Evolutionary conservation across 192 early-diverging fungal genomes (phyloP).

Genomic region (Backusella psychrophila): DNA sequence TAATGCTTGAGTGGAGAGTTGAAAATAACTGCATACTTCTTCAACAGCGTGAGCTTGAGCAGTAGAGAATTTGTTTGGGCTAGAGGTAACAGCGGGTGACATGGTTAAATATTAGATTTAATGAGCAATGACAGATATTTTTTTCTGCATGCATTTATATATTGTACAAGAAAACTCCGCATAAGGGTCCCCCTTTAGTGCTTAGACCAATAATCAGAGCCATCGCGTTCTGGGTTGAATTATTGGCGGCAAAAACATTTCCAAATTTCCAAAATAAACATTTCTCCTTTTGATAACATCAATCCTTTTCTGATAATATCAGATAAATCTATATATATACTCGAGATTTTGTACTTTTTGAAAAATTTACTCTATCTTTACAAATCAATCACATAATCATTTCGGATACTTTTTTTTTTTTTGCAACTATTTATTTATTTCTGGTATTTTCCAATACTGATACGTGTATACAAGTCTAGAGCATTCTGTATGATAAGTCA

Average conservation of each 20-base stretch:
- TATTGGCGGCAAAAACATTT: background rate
- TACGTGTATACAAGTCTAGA: background rate
- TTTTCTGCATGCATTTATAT: background rate
- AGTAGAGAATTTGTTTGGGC: background rate
- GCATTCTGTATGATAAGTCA: background rate
- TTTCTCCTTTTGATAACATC: background rate
- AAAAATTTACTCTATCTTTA: background rate
- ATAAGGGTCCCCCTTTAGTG: background rate
- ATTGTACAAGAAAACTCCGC: background rate
- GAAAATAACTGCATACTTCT: conserved; percentile 35
- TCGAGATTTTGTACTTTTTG: background rate
- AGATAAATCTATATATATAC: background rate
- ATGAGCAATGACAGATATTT: background rate
- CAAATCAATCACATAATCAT: background rate
- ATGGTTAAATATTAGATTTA: background rate
- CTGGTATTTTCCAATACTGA: background rate
- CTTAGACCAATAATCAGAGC: background rate
- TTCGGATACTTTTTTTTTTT: background rate
- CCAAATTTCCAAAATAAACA: background rate
- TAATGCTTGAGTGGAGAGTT: conserved; percentile 49
- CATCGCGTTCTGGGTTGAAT: conserved; percentile 4
- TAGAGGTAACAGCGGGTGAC: background rate
- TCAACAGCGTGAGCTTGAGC: background rate
- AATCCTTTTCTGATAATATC: conserved; percentile 1
- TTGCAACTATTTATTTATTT: background rate